phyloP scores from a whole-genome alignment of 129 eudicot genomes.

The Flaveria sonorensis region DNA sequence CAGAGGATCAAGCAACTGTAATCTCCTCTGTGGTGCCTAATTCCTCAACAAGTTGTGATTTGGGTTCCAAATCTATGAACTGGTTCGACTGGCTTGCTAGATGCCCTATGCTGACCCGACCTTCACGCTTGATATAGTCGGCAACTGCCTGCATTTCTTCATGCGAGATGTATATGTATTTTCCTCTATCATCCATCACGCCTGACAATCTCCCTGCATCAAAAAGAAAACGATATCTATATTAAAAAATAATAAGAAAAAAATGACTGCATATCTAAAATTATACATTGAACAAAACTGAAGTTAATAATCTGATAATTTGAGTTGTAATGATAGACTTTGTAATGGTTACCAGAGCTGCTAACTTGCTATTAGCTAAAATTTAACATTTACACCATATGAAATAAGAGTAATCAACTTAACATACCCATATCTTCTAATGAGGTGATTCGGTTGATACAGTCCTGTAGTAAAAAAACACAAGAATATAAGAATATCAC shows the following conservation, averaged over 20 bases:
- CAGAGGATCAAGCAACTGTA: conserved; percentile 56
- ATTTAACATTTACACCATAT: neutral
- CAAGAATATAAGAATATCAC: neutral
- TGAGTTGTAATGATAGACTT: neutral
- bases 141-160: conserved; percentile 99
- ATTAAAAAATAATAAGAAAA: neutral
- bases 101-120: conserved; percentile 92
- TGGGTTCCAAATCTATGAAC: conserved; percentile 97
- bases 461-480: conserved; percentile 55
- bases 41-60: conserved; percentile 58
- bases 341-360: neutral
- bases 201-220: conserved; percentile 87
- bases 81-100: conserved; percentile 94
- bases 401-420: conserved; percentile 6
- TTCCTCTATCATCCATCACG: conserved; percentile 98
- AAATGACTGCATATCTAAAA: neutral
- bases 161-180: conserved; percentile 86
- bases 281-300: neutral
- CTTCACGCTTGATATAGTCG: conserved; percentile 87
- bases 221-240: neutral
- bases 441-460: conserved; percentile 85
- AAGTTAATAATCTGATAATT: neutral
- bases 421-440: conserved; percentile 84
- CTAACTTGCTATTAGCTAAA: neutral
- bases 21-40: conserved; percentile 61